phyloP scores from a whole-genome alignment of 352 stramenopile genomes.

The Pythium myriotylum region DNA sequence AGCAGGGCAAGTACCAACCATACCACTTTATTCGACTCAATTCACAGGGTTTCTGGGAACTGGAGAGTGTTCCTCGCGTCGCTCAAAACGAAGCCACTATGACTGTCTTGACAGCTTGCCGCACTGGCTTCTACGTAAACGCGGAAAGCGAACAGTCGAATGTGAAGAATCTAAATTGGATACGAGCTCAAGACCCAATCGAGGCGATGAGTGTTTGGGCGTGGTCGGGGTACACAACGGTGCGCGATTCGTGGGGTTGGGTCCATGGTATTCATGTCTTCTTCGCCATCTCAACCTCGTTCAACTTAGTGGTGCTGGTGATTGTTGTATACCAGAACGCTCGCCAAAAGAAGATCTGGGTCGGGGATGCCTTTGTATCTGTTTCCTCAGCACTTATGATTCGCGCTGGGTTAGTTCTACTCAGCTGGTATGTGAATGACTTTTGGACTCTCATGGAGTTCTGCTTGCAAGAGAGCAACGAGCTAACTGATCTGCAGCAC shows the following conservation, averaged over 20 bases:
- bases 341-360: conserved; percentile 16
- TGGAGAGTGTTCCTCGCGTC: conserved; percentile 16
- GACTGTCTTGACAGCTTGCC: not conserved
- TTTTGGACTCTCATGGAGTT: conserved; percentile 54
- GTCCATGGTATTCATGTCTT: conserved; percentile 46
- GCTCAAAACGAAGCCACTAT: not conserved
- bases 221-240: conserved; percentile 29
- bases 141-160: conserved; percentile 16
- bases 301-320: conserved; percentile 10
- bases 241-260: conserved; percentile 54
- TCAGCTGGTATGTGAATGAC: conserved; percentile 45
- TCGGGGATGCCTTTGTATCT: conserved; percentile 23
- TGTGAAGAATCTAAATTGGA: conserved; percentile 19
- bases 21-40: conserved; percentile 11
- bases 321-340: conserved; percentile 35
- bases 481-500: not conserved
- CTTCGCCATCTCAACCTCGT: conserved; percentile 25
- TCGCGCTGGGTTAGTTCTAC: conserved; percentile 36
- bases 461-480: conserved; percentile 24
- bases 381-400: conserved; percentile 37
- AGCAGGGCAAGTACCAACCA: conserved; percentile 7
- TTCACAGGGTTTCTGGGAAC: conserved; percentile 14
- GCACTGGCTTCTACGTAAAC: conserved; percentile 17
- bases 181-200: not conserved
- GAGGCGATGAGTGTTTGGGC: not conserved